Base-by-base conservation (phyloP, 805 yeast species). In the Saccharomycopsis oosterbeekiorum region DNA sequence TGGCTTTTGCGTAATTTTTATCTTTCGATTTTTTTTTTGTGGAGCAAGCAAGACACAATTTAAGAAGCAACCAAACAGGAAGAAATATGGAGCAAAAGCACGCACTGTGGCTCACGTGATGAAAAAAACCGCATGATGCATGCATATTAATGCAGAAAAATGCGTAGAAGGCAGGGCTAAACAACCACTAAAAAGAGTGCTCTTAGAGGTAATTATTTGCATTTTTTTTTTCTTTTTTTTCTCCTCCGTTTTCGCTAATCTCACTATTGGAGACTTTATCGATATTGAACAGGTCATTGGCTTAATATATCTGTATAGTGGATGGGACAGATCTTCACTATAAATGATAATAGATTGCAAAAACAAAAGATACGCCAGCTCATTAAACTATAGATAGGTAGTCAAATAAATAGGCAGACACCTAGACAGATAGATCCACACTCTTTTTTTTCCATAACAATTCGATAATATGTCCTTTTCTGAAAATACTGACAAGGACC, bases 241-340 rank as follows among this genome's bases (percentile, higher is more conserved):
- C 6, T 29, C 34, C 34, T 29, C 34, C 34, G 34, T 29, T 29
- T 29, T 29, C 34, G 34, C 34, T 42, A 24, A 42, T 42, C 50
- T 42, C 50, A 42, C 15, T 29, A 29, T 29, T 29, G 21, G 50
- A 42, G 26, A 24, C 21, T 4, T 4, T 42, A 17, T 42, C 14
- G 26, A 42, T 47, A 47, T 47, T 47, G 53, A 47, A 47, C 53
- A 47, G 53, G 34, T 47, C 53, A 47, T 47, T 21, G n/a, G 53
- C 14, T 21, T 29, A 29, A 29, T 6, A n/a, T 29, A 29, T 29
- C 34, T 29, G 34, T 29, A 6, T 3, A 29, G 3, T 4, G 34
- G 6, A 6, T 29, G 34, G 6, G 34, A 29, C 6, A 3, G 34
- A 29, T 4, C 34, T 4, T 29, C 34, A 29, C 6, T 29, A 29